phyloP scores from a whole-genome alignment of 164 flowering plant species.

The Macadamia tetraphylla region DNA sequence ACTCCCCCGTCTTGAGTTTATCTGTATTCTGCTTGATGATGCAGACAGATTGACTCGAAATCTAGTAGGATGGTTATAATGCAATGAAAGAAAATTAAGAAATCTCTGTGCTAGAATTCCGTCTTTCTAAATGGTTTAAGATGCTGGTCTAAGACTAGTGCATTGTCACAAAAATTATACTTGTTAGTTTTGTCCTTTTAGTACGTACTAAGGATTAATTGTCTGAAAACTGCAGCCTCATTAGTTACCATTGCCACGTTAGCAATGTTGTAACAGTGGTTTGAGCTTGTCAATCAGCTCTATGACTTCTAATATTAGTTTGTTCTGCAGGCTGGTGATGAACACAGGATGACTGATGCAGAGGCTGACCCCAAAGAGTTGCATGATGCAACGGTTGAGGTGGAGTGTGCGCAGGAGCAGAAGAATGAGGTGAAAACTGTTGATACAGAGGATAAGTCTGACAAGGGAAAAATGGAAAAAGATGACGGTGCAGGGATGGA shows the following conservation, averaged over 20 bases:
- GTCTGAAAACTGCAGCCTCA: no score
- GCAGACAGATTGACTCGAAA: no score
- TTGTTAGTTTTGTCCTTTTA: no score
- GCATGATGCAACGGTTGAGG: slow-evolving; percentile 20
- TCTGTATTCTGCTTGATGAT: no score
- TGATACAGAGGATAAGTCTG: slow-evolving; percentile 23
- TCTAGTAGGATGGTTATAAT: no score
- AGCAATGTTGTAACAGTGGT: background rate
- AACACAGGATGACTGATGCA: slow-evolving; percentile 19
- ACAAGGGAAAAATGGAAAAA: slow-evolving; percentile 7
- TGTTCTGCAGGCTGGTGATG: slow-evolving; percentile 23
- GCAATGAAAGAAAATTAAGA: no score
- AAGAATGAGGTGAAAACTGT: slow-evolving; percentile 12
- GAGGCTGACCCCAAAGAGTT: slow-evolving; percentile 25
- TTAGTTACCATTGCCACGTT: background rate
- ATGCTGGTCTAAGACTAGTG: no score
- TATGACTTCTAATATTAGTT: slow-evolving; percentile 2
- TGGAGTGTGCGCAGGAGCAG: slow-evolving; percentile 21
- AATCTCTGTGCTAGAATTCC: background rate
- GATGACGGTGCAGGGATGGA: slow-evolving; percentile 24
- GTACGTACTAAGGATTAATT: no score
- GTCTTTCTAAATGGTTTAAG: no score
- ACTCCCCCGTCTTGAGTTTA: no score
- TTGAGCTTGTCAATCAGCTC: background rate
- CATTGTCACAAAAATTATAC: no score